Percentiles rank a stretch among this genome's conserved stretches.
These are phyloP conservation scores for Atkinsonella hypoxylon DNA, from an alignment of 2,329 filamentous ascomycete genomes.

Conservation along the genomic window DNA sequence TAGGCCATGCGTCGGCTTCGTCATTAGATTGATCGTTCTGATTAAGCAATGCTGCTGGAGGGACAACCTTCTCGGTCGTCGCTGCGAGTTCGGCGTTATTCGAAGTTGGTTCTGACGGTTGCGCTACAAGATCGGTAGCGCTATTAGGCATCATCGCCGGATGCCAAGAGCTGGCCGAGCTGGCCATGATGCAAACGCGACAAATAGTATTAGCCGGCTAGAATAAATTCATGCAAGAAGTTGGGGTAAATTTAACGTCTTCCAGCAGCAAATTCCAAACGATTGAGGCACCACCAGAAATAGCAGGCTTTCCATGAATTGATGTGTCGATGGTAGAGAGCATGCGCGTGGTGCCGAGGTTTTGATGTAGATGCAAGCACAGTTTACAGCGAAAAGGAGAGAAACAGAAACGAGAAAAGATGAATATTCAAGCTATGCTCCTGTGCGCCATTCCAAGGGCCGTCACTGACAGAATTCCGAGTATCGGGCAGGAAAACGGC, in stretches of 20 bases:
- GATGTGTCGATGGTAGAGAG: background rate
- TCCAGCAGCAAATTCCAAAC: background rate
- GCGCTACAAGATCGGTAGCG: conserved; percentile 3
- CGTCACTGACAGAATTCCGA: background rate
- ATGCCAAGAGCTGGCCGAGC: conserved; percentile 25
- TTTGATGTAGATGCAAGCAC: background rate
- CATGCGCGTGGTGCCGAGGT: background rate
- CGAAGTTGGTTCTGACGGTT: background rate
- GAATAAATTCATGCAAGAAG: conserved; percentile 1
- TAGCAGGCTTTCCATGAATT: background rate
- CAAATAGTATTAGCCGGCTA: conserved; percentile 4
- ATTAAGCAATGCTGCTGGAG: background rate
- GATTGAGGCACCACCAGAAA: conserved; percentile 5
- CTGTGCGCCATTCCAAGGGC: conserved; percentile 10
- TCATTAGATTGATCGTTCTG: conserved; percentile 6
- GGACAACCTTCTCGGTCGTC: background rate
- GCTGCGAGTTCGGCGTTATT: background rate
- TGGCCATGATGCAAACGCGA: conserved; percentile 22
- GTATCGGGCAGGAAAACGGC: background rate
- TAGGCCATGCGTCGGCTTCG: conserved; percentile 13
- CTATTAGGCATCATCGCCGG: conserved; percentile 28
- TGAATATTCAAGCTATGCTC: conserved; percentile 9
- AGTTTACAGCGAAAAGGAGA: conserved; percentile 4
- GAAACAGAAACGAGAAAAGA: conserved; percentile 9
- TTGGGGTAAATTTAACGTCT: background rate